Base-by-base conservation (phyloP, 1,139 yeast genomes). In the Kodamaea sp. region DNA sequence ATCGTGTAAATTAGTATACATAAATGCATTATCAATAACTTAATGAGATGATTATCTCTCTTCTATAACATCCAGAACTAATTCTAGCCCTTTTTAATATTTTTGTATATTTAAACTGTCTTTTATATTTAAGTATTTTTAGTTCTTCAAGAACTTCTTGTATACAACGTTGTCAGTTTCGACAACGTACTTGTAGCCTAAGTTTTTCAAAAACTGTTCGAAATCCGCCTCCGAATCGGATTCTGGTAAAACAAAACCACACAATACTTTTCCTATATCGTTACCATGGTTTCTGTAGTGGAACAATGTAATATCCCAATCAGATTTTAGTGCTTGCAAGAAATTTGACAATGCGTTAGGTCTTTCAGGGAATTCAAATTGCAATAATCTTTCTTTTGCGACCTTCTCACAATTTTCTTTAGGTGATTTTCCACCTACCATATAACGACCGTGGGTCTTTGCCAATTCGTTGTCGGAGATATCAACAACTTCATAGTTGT, bases 271-370 rank as follows among this genome's bases (percentile, higher is more conserved):
- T 28, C 95, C 97, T 31, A 92, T 77, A 58, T 92, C 98, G 37
- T 92, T 84, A 21, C 99, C 99, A 50, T 89, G 95, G 63, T 92
- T 90, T 71, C 99, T 80, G 63, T 92, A 92, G 60, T 92, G 96
- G 79, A 92, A 92, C 50, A 92, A 67, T 3, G 97, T 84, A 41
- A 94, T 79, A 56, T 90, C 92, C 97, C 97, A 92, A 39, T 82
- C 80, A 23, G 76, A 72, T 52, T 83, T 78, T 53, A 92, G 64
- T 12, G 83, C 75, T 29, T 74, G 75, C 51, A 92, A 73, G 63
- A 92, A 92, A 40, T 77, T 83, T 33, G 83, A 78, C 51, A 92
- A 71, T 1, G 98, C 97, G 27, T 96, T 95, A 1, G 97, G 97
- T 51, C 94, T 81, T 58, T 92, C 99, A 9, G 99, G 99, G 70